Evolutionary conservation across 2,329 filamentous ascomycete species (phyloP).

Genomic region (Fusarium aywerte): DNA sequence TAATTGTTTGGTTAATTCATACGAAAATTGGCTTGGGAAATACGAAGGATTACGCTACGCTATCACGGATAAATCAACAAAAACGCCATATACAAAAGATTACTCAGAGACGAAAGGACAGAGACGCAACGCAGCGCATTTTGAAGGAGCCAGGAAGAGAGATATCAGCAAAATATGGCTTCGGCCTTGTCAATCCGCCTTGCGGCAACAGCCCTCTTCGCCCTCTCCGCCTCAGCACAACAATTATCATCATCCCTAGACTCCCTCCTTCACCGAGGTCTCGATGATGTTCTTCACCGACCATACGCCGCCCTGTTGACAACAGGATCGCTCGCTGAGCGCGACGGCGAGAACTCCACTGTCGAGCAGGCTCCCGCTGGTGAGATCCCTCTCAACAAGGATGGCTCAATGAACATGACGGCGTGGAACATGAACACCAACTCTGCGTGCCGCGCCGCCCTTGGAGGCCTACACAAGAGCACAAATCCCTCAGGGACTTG

Average conservation of each 20-base stretch:
- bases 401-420: conserved; percentile 63
- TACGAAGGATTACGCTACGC: conserved; percentile 4
- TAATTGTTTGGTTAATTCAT: conserved; percentile 6
- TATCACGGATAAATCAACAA: conserved; percentile 7
- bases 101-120: conserved; percentile 9
- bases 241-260: conserved; percentile 13
- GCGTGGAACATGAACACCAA: conserved; percentile 67
- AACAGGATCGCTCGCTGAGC: conserved; percentile 30
- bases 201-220: conserved; percentile 32
- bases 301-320: conserved; percentile 44
- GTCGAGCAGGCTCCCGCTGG: conserved; percentile 31
- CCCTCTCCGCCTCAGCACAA: conserved; percentile 36
- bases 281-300: conserved; percentile 48
- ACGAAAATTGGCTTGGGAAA: conserved; percentile 3
- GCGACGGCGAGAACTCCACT: conserved; percentile 24
- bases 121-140: neutral
- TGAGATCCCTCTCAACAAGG: conserved; percentile 52
- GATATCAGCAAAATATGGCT: conserved; percentile 31
- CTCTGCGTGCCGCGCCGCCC: conserved; percentile 67
- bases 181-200: conserved; percentile 36
- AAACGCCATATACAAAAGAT: conserved; percentile 4
- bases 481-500: conserved; percentile 81
- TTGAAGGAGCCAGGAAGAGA: conserved; percentile 11
- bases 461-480: conserved; percentile 66
- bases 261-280: conserved; percentile 38